A percentile compares a stretch with the other conserved stretches of the same genome.
Evolutionary conservation across 2,329 filamentous ascomycete genomes (phyloP).

Genomic region (Nigrograna mackinnonii): DNA sequence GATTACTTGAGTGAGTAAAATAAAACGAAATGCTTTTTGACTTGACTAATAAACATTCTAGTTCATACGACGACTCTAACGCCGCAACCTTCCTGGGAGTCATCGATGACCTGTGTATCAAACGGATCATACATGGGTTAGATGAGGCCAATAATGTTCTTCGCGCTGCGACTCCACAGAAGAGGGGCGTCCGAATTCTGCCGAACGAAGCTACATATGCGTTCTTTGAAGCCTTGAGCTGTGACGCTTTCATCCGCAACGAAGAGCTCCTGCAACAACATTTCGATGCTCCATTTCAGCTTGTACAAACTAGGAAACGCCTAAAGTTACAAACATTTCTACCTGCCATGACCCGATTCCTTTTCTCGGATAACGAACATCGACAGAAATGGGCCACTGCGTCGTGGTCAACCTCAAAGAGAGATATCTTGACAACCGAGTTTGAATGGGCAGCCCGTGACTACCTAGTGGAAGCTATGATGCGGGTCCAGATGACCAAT

Average conservation of each 20-base stretch:
- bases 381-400: slow-evolving; percentile 70
- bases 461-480: slow-evolving; percentile 69
- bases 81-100: slow-evolving; percentile 47
- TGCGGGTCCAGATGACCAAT: slow-evolving; percentile 61
- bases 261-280: slow-evolving; percentile 57
- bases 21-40: not conserved
- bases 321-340: slow-evolving; percentile 76
- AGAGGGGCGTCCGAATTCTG: slow-evolving; percentile 55
- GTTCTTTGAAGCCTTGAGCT: slow-evolving; percentile 87
- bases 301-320: slow-evolving; percentile 78
- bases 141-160: slow-evolving; percentile 45
- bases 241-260: slow-evolving; percentile 71
- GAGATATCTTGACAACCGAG: slow-evolving; percentile 68
- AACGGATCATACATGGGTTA: slow-evolving; percentile 48
- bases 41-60: slow-evolving; percentile 14
- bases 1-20: slow-evolving; percentile 38
- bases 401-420: slow-evolving; percentile 69
- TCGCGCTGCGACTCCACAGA: slow-evolving; percentile 50
- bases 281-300: slow-evolving; percentile 82
- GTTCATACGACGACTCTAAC: slow-evolving; percentile 48
- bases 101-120: slow-evolving; percentile 50
- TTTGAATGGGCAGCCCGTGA: slow-evolving; percentile 88
- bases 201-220: slow-evolving; percentile 70
- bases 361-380: slow-evolving; percentile 72
- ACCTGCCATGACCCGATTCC: slow-evolving; percentile 81